phyloP scores from a whole-genome alignment of 257 asterid species.

The Solanum bulbocastanum region DNA sequence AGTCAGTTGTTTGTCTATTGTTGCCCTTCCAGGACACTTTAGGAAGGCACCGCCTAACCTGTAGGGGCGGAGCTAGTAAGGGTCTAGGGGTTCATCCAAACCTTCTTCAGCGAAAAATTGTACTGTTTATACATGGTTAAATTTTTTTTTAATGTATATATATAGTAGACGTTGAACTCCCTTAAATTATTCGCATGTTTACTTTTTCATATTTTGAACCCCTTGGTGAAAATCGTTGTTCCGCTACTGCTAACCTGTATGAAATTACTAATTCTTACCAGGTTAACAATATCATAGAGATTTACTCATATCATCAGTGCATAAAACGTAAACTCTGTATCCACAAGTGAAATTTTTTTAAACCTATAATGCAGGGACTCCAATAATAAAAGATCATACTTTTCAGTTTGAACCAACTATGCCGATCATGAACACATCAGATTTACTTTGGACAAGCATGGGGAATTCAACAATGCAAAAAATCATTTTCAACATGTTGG shows the following conservation, averaged over 20 bases:
- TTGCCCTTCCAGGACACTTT: not conserved
- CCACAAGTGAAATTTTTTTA: not conserved
- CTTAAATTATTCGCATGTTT: too few relatives aligned
- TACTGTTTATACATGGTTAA: too few relatives aligned
- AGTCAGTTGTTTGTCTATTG: not conserved
- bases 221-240: too few relatives aligned
- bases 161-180: too few relatives aligned
- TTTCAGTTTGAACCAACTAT: slow-evolving; percentile 24
- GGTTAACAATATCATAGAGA: not conserved
- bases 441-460: slow-evolving; percentile 20
- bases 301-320: not conserved
- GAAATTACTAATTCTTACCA: not conserved
- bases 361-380: slow-evolving; percentile 19
- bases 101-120: too few relatives aligned
- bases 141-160: too few relatives aligned
- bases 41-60: not conserved
- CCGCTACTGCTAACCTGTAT: not conserved
- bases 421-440: slow-evolving; percentile 23
- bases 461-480: slow-evolving; percentile 19
- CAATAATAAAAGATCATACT: slow-evolving; percentile 4
- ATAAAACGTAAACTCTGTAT: not conserved
- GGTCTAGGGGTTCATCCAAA: too few relatives aligned
- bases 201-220: too few relatives aligned
- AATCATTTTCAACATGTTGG: slow-evolving; percentile 14
- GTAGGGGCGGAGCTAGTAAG: too few relatives aligned